Conservation (phyloP, 2,329 filamentous ascomycete species). For the Emydomyces testavorans region DNA sequence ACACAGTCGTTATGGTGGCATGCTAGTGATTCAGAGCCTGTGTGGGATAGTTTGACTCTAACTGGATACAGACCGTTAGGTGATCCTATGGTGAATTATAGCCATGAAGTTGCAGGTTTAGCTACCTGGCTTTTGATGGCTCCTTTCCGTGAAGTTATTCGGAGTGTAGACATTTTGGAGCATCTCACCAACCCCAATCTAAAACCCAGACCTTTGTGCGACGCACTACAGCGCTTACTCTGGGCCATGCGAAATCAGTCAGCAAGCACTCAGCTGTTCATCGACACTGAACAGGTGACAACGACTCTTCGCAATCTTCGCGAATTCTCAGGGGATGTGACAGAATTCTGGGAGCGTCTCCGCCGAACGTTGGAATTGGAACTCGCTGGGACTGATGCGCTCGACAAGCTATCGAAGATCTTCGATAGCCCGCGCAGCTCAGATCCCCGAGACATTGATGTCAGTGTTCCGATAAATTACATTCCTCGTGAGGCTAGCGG, state of each 20-base stretch:
- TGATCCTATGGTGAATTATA: conserved; percentile 36
- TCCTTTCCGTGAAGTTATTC: conserved; percentile 48
- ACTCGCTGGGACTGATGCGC: conserved; percentile 35
- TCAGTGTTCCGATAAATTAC: conserved; percentile 23
- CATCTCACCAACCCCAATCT: conserved; percentile 36
- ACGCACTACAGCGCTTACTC: conserved; percentile 42
- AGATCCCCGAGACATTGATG: conserved; percentile 22
- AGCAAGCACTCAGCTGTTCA: conserved; percentile 27
- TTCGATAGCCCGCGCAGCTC: conserved; percentile 35
- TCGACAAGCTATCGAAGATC: conserved; percentile 34
- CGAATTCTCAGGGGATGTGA: conserved; percentile 42
- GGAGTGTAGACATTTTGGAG: conserved; percentile 39
- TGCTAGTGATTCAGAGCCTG: conserved; percentile 40
- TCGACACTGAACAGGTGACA: conserved; percentile 34
- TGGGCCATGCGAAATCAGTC: conserved; percentile 40
- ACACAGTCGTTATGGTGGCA: conserved; percentile 53
- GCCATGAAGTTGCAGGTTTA: conserved; percentile 44
- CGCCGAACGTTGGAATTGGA: conserved; percentile 44
- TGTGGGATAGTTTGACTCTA: conserved; percentile 46
- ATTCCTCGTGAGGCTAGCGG: conserved; percentile 31
- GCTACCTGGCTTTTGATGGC: conserved; percentile 48
- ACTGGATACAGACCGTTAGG: conserved; percentile 46
- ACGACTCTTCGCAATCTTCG: conserved; percentile 31
- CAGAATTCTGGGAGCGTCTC: conserved; percentile 46
- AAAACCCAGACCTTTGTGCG: conserved; percentile 41